These are phyloP conservation scores for Talaromyces ruber DNA, from an alignment of 495 filamentous ascomycete genomes.

Conservation along the genomic window DNA sequence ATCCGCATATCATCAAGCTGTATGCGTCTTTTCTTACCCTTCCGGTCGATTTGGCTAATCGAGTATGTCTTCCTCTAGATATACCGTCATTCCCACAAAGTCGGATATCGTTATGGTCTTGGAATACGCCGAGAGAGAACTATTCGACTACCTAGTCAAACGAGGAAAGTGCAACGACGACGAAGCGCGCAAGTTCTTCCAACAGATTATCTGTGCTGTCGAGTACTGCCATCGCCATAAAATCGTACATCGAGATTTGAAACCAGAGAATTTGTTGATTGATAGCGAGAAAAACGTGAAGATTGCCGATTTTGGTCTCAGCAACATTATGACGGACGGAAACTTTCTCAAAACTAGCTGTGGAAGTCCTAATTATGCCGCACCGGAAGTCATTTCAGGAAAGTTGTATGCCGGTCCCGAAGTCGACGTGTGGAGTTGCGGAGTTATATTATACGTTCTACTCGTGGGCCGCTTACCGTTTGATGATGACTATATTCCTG, in stretches of 20 bases:
- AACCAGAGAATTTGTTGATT: slow-evolving; percentile 92
- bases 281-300: slow-evolving; percentile 95
- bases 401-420: slow-evolving; percentile 97
- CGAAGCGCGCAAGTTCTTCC: slow-evolving; percentile 91
- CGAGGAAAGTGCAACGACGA: slow-evolving; percentile 83
- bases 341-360: slow-evolving; percentile 99
- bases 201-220: slow-evolving; percentile 98
- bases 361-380: slow-evolving; percentile 95
- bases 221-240: slow-evolving; percentile 99
- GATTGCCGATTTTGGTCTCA: slow-evolving; percentile 96
- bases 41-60: slow-evolving; percentile 5
- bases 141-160: slow-evolving; percentile 95
- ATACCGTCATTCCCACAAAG: slow-evolving; percentile 90
- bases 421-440: slow-evolving; percentile 98
- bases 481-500: slow-evolving; percentile 92
- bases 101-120: slow-evolving; percentile 97
- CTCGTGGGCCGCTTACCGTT: slow-evolving; percentile 88
- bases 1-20: slow-evolving; percentile 99
- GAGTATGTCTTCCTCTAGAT: slow-evolving; percentile 40
- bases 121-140: slow-evolving; percentile 90
- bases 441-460: slow-evolving; percentile 94
- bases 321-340: slow-evolving; percentile 99
- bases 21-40: slow-evolving; percentile 36
- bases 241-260: slow-evolving; percentile 95
- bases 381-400: slow-evolving; percentile 93